Evolutionary conservation across 768 basidiomycete species (phyloP), one percentile per base, ranked within the genome.

Genomic region (Gloeostereum incarnatum): DNA sequence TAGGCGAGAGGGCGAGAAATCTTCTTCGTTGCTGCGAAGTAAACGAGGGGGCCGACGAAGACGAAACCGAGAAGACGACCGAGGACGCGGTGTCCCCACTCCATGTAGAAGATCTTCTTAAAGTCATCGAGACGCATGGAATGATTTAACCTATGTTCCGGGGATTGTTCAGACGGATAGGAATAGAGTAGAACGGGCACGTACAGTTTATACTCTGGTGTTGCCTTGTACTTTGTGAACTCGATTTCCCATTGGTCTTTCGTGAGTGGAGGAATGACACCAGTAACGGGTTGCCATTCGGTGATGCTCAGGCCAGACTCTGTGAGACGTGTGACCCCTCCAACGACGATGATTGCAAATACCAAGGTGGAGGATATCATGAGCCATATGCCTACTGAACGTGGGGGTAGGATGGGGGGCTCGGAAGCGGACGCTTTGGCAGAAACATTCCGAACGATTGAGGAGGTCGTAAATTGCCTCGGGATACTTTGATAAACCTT

Each of bases 231-330:
- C 63, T 97, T 98, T 24, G 81, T 75, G 55, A 97, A 98, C 54
- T 98, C 94, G 18, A 60, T 65, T 44, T 75, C 66, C 96, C 96
- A 99, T 35, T 87, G 77, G 6, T 64, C 74, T 17, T 68, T 57
- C 1, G 75, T 74, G 25, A 91, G 59, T 1, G 96, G 96, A 13
- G 93, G 93, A 13, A 92, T 54, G 35, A 89, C 65, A 11, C 96
- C 96, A 18, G 88, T 82, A 38, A 98, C 78, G 9, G 94, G 92
- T 36, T 75, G 72, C 96, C 96, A 99, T 69, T 99, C 96, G 17
- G 92, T 96, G 57, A 99, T 99, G 56, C 90, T 93, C 43, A 99
- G 65, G 10, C 96, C 96, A 11, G 91, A 94, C 60, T 99, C 96
- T 1, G 96, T 99, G 42, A 99, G 73, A 30, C 96, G 83, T 2